These are phyloP conservation scores for Avena sativa DNA, from an alignment of 176 grass and related monocot genomes.

Conservation along the genomic window DNA sequence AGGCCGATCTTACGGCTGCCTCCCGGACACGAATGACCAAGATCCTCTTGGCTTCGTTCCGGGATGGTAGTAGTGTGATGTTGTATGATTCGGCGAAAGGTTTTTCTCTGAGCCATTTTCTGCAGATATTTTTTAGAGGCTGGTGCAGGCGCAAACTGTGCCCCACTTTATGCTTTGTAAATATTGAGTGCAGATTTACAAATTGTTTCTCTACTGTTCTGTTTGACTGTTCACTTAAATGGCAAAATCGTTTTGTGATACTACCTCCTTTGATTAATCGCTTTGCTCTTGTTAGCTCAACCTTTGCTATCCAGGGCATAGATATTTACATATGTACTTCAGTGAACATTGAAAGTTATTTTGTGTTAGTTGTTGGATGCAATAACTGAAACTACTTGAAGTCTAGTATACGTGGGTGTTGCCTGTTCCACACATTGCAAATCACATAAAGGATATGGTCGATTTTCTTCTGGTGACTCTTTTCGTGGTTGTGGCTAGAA, in stretches of 20 bases:
- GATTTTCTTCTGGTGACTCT: neutral
- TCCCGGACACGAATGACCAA: neutral
- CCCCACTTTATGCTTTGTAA: conserved; percentile 23
- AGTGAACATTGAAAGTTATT: neutral
- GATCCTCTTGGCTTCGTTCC: neutral
- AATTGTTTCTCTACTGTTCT: neutral
- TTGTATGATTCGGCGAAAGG: conserved; percentile 24
- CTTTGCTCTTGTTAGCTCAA: neutral
- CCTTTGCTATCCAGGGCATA: neutral
- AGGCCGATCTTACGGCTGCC: conserved; percentile 35
- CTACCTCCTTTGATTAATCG: neutral
- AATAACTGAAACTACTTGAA: neutral
- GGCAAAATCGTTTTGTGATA: neutral
- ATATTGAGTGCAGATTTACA: neutral
- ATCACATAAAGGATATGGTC: neutral
- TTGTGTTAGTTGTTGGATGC: neutral
- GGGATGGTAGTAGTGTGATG: conserved; percentile 37
- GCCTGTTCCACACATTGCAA: neutral
- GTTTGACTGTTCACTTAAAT: neutral
- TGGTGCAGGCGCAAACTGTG: neutral
- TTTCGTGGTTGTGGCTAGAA: neutral
- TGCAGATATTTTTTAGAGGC: neutral
- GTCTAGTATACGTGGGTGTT: neutral
- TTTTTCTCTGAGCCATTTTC: conserved; percentile 38
- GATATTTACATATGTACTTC: neutral